These are phyloP conservation scores for Phyllosticta citrichinensis DNA, from an alignment of 2,329 filamentous ascomycete species.

Conservation along the genomic window DNA sequence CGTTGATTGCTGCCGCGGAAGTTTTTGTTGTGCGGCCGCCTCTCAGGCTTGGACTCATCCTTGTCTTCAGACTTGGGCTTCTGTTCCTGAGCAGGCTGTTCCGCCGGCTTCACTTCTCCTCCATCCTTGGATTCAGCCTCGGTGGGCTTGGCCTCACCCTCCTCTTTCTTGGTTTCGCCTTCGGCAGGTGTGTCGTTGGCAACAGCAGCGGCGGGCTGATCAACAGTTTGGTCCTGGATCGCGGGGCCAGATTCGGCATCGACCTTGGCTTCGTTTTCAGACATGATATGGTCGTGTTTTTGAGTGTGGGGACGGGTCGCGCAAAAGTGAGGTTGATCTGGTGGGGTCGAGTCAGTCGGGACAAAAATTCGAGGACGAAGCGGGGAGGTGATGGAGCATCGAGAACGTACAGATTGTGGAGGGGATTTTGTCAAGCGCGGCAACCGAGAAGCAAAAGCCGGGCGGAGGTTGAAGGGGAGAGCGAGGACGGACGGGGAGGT, in stretches of 20 bases:
- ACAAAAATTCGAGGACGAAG: constrained; percentile 5
- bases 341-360: constrained; percentile 7
- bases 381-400: background rate
- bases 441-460: background rate
- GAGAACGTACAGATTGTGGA: background rate
- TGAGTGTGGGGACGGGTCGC: background rate
- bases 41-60: background rate
- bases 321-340: background rate
- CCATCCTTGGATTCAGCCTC: background rate
- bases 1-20: background rate
- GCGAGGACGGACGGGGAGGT: background rate
- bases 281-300: background rate
- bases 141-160: constrained; percentile 11
- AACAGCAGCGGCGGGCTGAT: background rate
- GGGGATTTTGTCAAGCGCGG: background rate
- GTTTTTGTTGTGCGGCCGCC: constrained; percentile 12
- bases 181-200: background rate
- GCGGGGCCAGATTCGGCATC: constrained; percentile 15
- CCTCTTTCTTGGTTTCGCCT: background rate
- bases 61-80: constrained; percentile 14
- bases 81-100: constrained; percentile 14
- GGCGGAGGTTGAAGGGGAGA: background rate
- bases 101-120: constrained; percentile 1
- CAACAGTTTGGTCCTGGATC: constrained; percentile 12
- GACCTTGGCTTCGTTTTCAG: constrained; percentile 12